A percentile compares a stretch with the other conserved stretches of the same genome.
These are phyloP conservation scores for Davidsoniella eucalypti DNA, from an alignment of 2,329 filamentous ascomycete genomes.

Conservation along the genomic window DNA sequence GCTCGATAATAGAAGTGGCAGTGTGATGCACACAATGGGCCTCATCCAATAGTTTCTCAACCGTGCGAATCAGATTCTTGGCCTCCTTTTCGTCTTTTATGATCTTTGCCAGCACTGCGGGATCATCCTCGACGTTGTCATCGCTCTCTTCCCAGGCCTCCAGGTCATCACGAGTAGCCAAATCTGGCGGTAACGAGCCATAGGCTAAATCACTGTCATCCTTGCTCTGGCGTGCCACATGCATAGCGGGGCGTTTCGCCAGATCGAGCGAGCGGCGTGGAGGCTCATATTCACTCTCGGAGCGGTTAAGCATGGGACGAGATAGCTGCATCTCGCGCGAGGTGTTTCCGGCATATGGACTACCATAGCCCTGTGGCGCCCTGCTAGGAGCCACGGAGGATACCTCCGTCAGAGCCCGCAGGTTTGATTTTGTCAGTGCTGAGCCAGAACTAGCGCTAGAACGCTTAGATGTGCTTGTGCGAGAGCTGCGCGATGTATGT, in stretches of 20 bases:
- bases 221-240: conserved; percentile 24
- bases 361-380: conserved; percentile 18
- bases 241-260: too few species aligned
- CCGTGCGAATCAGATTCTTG: conserved; percentile 47
- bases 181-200: conserved; percentile 59
- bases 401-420: conserved; percentile 36
- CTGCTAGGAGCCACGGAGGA: conserved; percentile 30
- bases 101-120: conserved; percentile 27
- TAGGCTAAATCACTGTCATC: conserved; percentile 91
- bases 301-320: conserved; percentile 19
- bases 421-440: conserved; percentile 35
- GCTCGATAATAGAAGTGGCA: conserved; percentile 65
- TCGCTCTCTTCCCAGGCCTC: conserved; percentile 7
- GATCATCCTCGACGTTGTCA: conserved; percentile 18
- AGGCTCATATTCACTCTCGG: too few species aligned
- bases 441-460: conserved; percentile 16
- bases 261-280: too few species aligned
- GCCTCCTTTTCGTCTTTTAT: conserved; percentile 37
- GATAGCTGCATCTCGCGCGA: conserved; percentile 15
- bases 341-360: conserved; percentile 28
- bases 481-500: conserved; percentile 20
- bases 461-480: conserved; percentile 16
- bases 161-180: conserved; percentile 33
- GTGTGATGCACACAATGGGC: conserved; percentile 78
- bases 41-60: conserved; percentile 68